Percentiles rank a stretch among this genome's conserved stretches.
Evolutionary conservation across 2,329 filamentous ascomycete genomes (phyloP).

Genomic region (Fusarium tricinctum): DNA sequence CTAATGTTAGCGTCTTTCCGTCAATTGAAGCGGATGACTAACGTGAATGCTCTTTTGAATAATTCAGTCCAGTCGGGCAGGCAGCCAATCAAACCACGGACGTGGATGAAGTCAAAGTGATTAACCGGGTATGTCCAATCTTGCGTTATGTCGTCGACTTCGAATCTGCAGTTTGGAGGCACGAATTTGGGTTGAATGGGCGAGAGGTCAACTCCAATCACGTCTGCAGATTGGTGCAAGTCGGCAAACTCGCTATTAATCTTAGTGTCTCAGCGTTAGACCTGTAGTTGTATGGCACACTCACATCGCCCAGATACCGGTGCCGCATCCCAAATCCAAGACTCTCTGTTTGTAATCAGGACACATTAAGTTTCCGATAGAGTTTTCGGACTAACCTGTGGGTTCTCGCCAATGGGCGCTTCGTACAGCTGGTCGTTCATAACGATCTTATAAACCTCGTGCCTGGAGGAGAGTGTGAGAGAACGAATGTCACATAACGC

Average conservation of each 20-base stretch:
- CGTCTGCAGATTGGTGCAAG: conserved; percentile 23
- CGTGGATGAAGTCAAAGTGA: conserved; percentile 33
- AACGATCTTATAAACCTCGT: conserved; percentile 49
- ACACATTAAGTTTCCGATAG: too few relatives aligned
- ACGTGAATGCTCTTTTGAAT: conserved; percentile 5
- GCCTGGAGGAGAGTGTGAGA: conserved; percentile 15
- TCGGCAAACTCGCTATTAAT: conserved; percentile 36
- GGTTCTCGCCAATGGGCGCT: conserved; percentile 51
- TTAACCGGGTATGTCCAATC: conserved; percentile 28
- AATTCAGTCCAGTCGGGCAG: conserved; percentile 31
- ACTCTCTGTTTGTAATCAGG: neutral
- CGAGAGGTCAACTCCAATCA: conserved; percentile 28
- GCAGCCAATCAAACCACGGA: conserved; percentile 29
- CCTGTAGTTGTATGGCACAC: fast-evolving
- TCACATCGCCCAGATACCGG: conserved; percentile 42
- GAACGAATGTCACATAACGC: fast-evolving
- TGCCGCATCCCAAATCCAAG: conserved; percentile 5
- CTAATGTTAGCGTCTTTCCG: neutral
- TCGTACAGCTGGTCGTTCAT: conserved; percentile 52
- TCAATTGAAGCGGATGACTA: neutral
- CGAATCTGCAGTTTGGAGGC: conserved; percentile 24
- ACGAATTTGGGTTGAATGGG: conserved; percentile 31
- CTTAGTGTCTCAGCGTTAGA: neutral
- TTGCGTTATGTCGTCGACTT: conserved; percentile 34
- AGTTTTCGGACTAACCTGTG: conserved; percentile 31